These are phyloP conservation scores for Venturia aucupariae DNA, from an alignment of 2,329 filamentous ascomycete genomes.

Conservation along the genomic window DNA sequence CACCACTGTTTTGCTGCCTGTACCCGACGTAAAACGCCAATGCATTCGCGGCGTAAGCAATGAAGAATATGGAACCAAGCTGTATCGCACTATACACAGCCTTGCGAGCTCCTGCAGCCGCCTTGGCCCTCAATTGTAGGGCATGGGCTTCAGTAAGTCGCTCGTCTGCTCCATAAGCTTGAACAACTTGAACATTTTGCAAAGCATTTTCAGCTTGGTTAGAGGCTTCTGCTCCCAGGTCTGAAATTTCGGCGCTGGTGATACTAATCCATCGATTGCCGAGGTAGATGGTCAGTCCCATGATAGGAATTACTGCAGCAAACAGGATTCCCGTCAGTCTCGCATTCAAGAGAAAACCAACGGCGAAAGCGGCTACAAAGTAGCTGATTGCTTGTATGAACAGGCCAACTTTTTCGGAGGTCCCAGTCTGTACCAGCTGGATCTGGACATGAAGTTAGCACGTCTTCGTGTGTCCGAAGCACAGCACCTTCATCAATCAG, in stretches of 20 bases:
- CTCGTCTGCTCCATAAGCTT: slow-evolving; percentile 53
- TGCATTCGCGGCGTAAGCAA: slow-evolving; percentile 58
- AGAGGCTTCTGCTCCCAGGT: slow-evolving; percentile 45
- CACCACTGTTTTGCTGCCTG: slow-evolving; percentile 44
- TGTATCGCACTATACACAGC: slow-evolving; percentile 47
- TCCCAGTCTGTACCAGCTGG: slow-evolving; percentile 48
- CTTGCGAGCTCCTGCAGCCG: slow-evolving; percentile 49
- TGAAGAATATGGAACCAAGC: slow-evolving; percentile 55
- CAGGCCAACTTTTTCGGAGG: slow-evolving; percentile 63
- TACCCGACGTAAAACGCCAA: slow-evolving; percentile 61
- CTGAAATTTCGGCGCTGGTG: slow-evolving; percentile 19
- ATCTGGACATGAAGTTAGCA: background rate
- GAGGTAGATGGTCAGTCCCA: slow-evolving; percentile 3
- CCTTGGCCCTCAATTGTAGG: slow-evolving; percentile 40
- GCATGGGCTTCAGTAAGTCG: slow-evolving; percentile 51
- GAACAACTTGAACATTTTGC: slow-evolving; percentile 47
- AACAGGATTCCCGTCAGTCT: slow-evolving; percentile 38
- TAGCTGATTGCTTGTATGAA: slow-evolving; percentile 53
- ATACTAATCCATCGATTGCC: background rate
- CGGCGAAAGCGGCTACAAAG: slow-evolving; percentile 57
- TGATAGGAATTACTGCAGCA: slow-evolving; percentile 38
- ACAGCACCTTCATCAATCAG: too few species aligned
- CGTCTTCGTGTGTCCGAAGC: background rate
- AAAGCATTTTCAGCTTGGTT: slow-evolving; percentile 55
- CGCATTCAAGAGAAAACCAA: slow-evolving; percentile 37